phyloP scores from a whole-genome alignment of 225 moss, liverwort and hornwort genomes.

The Neckera pumila region DNA sequence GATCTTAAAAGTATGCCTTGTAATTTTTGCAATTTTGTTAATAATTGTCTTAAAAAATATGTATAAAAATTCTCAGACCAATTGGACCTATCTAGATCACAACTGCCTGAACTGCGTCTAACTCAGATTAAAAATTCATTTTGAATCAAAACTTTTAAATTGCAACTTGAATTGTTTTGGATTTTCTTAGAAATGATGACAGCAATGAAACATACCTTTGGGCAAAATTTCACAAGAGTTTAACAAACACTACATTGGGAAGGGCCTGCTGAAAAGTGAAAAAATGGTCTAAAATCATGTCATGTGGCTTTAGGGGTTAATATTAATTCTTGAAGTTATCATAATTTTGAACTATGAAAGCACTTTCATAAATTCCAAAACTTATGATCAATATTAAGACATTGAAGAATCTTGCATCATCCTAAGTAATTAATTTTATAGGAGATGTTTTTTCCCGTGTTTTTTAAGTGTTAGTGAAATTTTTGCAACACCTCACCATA shows the following conservation, averaged over 20 bases:
- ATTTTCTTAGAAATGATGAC: too few relatives aligned
- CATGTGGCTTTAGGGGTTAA: neutral
- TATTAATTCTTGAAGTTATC: neutral
- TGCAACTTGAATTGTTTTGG: too few relatives aligned
- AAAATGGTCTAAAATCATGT: neutral
- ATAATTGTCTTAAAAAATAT: neutral
- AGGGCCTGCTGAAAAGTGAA: neutral
- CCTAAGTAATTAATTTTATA: too few relatives aligned
- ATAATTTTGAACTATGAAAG: neutral
- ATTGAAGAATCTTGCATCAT: neutral
- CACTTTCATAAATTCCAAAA: neutral
- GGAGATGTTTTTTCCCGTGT: too few relatives aligned
- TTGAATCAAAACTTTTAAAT: too few relatives aligned
- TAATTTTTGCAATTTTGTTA: neutral
- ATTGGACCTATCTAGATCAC: neutral
- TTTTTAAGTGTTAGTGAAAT: too few relatives aligned
- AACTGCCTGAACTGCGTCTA: accelerated
- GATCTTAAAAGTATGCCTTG: neutral
- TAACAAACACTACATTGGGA: neutral
- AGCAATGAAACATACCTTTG: too few relatives aligned
- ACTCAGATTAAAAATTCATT: too few relatives aligned
- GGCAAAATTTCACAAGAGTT: neutral
- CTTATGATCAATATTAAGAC: neutral
- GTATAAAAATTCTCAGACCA: neutral
- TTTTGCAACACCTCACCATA: too few relatives aligned